A percentile compares a stretch with the other conserved stretches of the same genome.
phyloP scores from a whole-genome alignment of 108 stramenopile genomes.

The Cafeteria roenbergensis region DNA sequence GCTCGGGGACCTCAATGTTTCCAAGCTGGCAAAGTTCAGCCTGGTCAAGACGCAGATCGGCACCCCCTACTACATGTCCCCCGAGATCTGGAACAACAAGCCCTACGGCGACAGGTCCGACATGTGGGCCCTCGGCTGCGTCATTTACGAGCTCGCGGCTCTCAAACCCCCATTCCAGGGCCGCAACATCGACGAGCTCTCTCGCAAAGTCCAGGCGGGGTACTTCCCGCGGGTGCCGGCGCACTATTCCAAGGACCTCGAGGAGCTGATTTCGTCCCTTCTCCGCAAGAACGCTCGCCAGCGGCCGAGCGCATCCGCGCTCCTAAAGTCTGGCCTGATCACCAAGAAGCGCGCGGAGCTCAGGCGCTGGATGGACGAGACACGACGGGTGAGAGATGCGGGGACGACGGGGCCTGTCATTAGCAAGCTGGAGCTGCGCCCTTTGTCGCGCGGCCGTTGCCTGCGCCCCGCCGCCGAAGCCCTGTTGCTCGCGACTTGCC shows the following conservation, averaged over 20 bases:
- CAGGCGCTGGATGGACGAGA: neutral
- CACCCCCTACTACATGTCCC: conserved; percentile 53
- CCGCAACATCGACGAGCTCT: conserved; percentile 6
- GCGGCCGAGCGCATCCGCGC: neutral
- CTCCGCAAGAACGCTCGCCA: neutral
- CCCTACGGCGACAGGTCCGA: conserved; percentile 46
- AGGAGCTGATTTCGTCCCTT: neutral
- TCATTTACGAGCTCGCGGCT: conserved; percentile 25
- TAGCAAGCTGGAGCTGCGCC: too few species aligned
- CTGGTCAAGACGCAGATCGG: conserved; percentile 28
- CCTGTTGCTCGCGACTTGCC: too few species aligned
- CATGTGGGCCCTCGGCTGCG: conserved; percentile 34
- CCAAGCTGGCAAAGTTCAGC: conserved; percentile 30
- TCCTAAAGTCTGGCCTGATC: neutral
- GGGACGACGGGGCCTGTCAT: too few species aligned
- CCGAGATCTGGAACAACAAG: conserved; percentile 39
- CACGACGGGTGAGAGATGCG: too few species aligned
- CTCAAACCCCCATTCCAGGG: neutral
- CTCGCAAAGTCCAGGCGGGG: neutral
- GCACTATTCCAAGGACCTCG: neutral
- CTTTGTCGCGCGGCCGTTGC: too few species aligned
- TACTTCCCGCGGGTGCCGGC: neutral
- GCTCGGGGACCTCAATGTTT: conserved; percentile 45
- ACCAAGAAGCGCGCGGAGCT: conserved; percentile 1
- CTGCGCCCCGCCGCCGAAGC: too few species aligned